Conservation (phyloP, 805 yeast species). For the Myxozyma mucilagina region DNA sequence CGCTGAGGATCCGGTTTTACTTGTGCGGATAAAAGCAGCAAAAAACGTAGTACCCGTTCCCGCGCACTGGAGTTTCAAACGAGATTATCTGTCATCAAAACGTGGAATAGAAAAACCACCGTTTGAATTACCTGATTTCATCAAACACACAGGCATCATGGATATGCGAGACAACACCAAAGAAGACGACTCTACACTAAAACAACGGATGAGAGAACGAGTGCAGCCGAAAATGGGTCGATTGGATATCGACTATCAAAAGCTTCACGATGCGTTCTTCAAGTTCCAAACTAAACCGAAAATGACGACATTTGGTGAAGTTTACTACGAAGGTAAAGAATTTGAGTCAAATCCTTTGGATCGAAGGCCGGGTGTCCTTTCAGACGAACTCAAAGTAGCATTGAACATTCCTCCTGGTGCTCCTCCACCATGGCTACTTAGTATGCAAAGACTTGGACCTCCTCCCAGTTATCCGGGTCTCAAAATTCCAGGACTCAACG, state of each 20-base stretch:
- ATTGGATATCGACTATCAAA: constrained; percentile 81
- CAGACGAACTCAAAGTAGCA: constrained; percentile 63
- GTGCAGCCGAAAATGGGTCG: constrained; percentile 89
- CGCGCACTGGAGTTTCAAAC: constrained; percentile 75
- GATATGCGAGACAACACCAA: constrained; percentile 72
- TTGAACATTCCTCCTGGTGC: constrained; percentile 61
- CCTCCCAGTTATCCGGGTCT: constrained; percentile 80
- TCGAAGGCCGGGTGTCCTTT: constrained; percentile 67
- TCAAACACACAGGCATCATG: constrained; percentile 78
- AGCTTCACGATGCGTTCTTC: constrained; percentile 83
- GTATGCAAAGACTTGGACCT: constrained; percentile 69
- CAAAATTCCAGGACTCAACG: constrained; percentile 55
- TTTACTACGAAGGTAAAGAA: constrained; percentile 77
- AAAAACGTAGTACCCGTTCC: constrained; percentile 79
- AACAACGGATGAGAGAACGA: constrained; percentile 74
- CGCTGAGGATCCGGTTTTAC: constrained; percentile 71
- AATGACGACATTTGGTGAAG: constrained; percentile 70
- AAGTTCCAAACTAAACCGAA: constrained; percentile 74
- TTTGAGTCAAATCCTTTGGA: constrained; percentile 46
- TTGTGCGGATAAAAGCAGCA: constrained; percentile 61
- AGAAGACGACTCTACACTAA: constrained; percentile 49
- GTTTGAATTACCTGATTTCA: constrained; percentile 75
- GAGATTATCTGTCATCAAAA: constrained; percentile 68
- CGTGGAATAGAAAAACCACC: constrained; percentile 68
- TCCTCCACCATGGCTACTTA: constrained; percentile 78